These are phyloP conservation scores for Bipolaris sorokiniana DNA, from an alignment of 2,329 filamentous ascomycete species.

Conservation along the genomic window DNA sequence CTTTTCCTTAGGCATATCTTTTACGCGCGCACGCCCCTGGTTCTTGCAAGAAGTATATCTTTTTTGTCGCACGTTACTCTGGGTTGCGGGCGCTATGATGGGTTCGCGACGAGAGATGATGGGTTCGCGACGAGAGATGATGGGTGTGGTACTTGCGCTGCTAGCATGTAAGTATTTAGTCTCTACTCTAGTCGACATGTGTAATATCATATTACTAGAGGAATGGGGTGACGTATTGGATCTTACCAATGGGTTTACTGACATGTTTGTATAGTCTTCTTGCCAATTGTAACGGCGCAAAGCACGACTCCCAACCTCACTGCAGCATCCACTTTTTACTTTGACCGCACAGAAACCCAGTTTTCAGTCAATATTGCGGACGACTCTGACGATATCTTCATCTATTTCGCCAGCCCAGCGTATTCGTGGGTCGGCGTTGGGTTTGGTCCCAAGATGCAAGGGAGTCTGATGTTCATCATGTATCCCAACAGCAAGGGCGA, in stretches of 20 bases:
- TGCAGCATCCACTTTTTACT: constrained; percentile 42
- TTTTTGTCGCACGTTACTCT: not conserved
- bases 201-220: not conserved
- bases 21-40: not conserved
- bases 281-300: constrained; percentile 23
- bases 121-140: constrained; percentile 1
- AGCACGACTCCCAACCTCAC: constrained; percentile 19
- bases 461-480: constrained; percentile 54
- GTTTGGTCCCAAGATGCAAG: constrained; percentile 52
- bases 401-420: constrained; percentile 44
- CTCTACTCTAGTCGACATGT: not conserved
- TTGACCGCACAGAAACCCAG: constrained; percentile 41
- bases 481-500: constrained; percentile 48
- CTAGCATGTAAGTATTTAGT: constrained; percentile 16
- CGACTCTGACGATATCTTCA: constrained; percentile 42
- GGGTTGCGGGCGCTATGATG: constrained; percentile 4
- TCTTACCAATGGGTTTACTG: not conserved
- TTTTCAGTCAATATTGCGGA: constrained; percentile 46
- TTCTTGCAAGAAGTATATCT: not conserved
- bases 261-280: constrained; percentile 21
- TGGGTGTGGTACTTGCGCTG: constrained; percentile 19
- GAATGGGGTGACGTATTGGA: not conserved
- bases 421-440: constrained; percentile 55
- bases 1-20: not conserved
- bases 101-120: constrained; percentile 1